These are phyloP conservation scores for Goniomonas avonlea DNA, from an alignment of 78 protist species.

Conservation along the genomic window DNA sequence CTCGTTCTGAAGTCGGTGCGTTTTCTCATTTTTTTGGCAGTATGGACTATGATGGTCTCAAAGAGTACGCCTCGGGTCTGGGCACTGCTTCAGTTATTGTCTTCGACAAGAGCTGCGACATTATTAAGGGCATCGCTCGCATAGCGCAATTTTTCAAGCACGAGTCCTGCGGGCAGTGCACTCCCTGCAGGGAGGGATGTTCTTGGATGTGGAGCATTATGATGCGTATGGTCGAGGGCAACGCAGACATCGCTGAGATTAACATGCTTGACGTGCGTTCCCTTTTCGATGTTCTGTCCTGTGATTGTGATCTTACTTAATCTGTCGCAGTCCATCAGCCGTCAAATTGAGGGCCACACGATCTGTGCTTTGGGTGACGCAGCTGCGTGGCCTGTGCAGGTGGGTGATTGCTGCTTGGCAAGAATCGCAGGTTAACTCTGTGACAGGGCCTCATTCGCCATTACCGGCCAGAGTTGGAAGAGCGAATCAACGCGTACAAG, in stretches of 20 bases:
- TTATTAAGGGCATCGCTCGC: slow-evolving; percentile 4
- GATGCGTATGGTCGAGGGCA: slow-evolving; percentile 71
- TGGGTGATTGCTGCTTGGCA: background rate
- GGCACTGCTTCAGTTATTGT: slow-evolving; percentile 98
- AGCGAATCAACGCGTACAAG: slow-evolving; percentile 20
- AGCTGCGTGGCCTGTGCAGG: slow-evolving; percentile 98
- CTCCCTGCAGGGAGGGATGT: slow-evolving; percentile 96
- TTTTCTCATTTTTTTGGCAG: no score
- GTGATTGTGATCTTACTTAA: background rate
- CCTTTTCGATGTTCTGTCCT: background rate
- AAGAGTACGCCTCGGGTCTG: slow-evolving; percentile 70
- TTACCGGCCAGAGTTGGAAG: slow-evolving; percentile 86
- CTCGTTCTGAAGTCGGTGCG: no score
- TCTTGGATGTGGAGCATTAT: slow-evolving; percentile 73
- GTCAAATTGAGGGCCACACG: slow-evolving; percentile 94
- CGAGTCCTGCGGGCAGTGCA: slow-evolving; percentile 98
- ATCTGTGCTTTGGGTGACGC: slow-evolving; percentile 99
- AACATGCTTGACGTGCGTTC: slow-evolving; percentile 71
- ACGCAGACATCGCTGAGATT: slow-evolving; percentile 83
- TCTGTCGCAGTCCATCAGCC: slow-evolving; percentile 10
- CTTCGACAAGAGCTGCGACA: slow-evolving; percentile 65
- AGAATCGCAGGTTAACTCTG: background rate
- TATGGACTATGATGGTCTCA: slow-evolving; percentile 93
- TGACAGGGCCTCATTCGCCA: slow-evolving; percentile 80
- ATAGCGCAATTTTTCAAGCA: slow-evolving; percentile 67